Conservation (phyloP, 352 stramenopile species). For the Phytophthora ohioensis region DNA sequence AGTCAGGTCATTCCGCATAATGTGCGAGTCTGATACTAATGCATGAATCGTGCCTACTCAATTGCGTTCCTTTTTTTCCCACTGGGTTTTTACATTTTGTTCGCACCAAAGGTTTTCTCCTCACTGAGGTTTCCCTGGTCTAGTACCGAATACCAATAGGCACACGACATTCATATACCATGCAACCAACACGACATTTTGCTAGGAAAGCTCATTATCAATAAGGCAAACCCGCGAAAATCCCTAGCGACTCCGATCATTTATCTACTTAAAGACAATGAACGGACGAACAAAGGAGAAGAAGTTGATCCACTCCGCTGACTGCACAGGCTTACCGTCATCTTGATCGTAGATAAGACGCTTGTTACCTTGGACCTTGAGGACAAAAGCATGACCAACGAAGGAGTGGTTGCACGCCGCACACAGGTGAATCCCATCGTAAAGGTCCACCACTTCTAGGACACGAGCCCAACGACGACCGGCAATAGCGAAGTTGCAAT, state of each 20-base stretch:
- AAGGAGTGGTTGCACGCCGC: slow-evolving; percentile 14
- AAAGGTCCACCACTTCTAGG: neutral
- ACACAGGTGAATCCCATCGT: neutral
- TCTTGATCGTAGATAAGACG: slow-evolving; percentile 10
- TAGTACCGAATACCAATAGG: slow-evolving; percentile 6
- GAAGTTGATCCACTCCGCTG: slow-evolving; percentile 7
- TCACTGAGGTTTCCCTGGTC: slow-evolving; percentile 20
- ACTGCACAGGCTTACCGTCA: slow-evolving; percentile 7
- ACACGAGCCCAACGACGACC: slow-evolving; percentile 10
- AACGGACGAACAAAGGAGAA: slow-evolving; percentile 4
- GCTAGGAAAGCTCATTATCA: slow-evolving; percentile 21
- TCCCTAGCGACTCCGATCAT: slow-evolving; percentile 7
- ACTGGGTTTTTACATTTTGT: neutral
- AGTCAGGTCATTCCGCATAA: too few species aligned
- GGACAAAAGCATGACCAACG: slow-evolving; percentile 11
- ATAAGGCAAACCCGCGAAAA: slow-evolving; percentile 11
- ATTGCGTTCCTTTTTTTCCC: too few species aligned
- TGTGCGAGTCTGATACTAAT: too few species aligned
- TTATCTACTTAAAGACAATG: slow-evolving; percentile 9
- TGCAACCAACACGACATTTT: slow-evolving; percentile 4
- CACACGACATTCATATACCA: slow-evolving; percentile 5
- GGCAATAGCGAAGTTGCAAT: too few species aligned
- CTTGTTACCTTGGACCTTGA: slow-evolving; percentile 7
- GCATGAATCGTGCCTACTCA: too few species aligned
- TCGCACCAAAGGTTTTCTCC: slow-evolving; percentile 7